Base-by-base conservation (phyloP, 106 monocot species). In the Dioscorea dumetorum region DNA sequence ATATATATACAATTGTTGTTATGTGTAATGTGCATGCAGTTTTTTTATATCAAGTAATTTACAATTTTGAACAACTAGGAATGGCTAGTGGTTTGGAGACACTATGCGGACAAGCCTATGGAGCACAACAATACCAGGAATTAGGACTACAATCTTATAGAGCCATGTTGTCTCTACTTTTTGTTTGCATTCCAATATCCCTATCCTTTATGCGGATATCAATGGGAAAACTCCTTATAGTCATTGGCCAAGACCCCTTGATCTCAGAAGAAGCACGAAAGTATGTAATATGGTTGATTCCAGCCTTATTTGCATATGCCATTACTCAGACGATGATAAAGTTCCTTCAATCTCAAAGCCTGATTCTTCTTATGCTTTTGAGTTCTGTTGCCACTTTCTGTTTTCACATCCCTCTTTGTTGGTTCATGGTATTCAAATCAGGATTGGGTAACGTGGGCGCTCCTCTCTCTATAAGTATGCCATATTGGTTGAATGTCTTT, bases 21-120 rank as follows among this genome's bases (percentile, higher is more conserved):
- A 41, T 41, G 41, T 3, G 9, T 41, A 41, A 41, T 41, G 41
- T 41, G 41, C 5, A 41, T 41, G 2, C 6, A 41, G 41, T 5
- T 41, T 10, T 41, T 41, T 6, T 10, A 0, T 2, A 41, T 8
- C 1, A 28, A 28, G 28, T 41, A 41, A 10, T 41, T 41, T 5
- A 41, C 41, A 41, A 4, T 34, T 34, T 3, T 2, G 0, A 54
- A 61, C 84, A 90, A 85, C 22, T 78, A 70, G 90, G 90, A 60
- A 83, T 90, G 90, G 85, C 90, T 63, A 73, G 85, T 57, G 85
- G 82, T 50, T 57, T 90, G 59, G 90, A 90, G 32, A 90, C 88
- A 34, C 54, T 88, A 23, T 88, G 88, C 23, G 88, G 88, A n/a
- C 84, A 88, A 81, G 78, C 88, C 12, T 88, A 78, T 50, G 88